Evolutionary conservation across 2,329 filamentous ascomycete species (phyloP).

Genomic region (Ceratocystis albifundus): DNA sequence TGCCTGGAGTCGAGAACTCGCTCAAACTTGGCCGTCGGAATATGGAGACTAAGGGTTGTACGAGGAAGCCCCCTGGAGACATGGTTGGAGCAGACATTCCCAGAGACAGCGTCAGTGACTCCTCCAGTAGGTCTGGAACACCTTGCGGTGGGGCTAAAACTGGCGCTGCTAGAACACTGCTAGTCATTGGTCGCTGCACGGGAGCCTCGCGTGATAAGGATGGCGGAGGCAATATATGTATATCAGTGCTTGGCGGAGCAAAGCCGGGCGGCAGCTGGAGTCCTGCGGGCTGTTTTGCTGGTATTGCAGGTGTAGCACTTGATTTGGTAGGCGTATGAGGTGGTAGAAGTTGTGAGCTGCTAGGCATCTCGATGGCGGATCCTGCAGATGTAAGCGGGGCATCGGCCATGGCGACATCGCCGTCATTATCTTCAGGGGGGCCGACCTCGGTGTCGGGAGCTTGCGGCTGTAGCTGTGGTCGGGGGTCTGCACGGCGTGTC

Average conservation of each 20-base stretch:
- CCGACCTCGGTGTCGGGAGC: not conserved
- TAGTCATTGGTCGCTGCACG: constrained; percentile 12
- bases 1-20: not conserved
- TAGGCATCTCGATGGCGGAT: not conserved
- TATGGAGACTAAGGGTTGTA: constrained; percentile 25
- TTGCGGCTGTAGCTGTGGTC: not conserved
- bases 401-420: constrained; percentile 15
- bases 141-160: constrained; percentile 32
- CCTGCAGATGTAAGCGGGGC: not conserved
- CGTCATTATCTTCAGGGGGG: constrained; percentile 11
- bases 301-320: not conserved
- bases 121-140: constrained; percentile 20
- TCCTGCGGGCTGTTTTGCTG: constrained; percentile 1
- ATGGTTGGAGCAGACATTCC: constrained; percentile 27
- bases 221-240: constrained; percentile 19
- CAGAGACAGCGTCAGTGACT: constrained; percentile 18
- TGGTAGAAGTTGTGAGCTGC: not conserved
- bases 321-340: not conserved
- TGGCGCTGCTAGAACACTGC: constrained; percentile 32
- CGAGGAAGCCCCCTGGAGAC: constrained; percentile 20
- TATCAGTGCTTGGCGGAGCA: constrained; percentile 15
- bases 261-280: constrained; percentile 22
- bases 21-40: not conserved
- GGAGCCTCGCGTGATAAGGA: constrained; percentile 7
- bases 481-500: not conserved